Conservation (phyloP, 1,284 basidiomycete species). For the Rhodotorula sp. region DNA sequence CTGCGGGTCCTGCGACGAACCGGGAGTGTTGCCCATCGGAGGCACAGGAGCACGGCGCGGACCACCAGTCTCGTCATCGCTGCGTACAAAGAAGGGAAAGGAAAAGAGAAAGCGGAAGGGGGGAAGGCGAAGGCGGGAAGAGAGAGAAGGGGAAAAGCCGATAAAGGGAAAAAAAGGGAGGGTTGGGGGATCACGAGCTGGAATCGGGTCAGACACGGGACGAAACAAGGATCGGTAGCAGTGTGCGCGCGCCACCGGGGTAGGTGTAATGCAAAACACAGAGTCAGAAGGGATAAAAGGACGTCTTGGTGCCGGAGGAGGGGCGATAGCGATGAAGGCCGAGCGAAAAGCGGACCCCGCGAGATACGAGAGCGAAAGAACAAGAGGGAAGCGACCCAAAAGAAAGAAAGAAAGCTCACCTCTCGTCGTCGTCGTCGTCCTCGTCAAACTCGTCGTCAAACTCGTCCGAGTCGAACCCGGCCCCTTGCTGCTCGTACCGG, state of each 20-base stretch:
- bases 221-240: too few species aligned
- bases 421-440: slow-evolving; percentile 17
- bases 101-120: too few species aligned
- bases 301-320: not conserved
- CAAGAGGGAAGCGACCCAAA: not conserved
- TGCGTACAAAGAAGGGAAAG: not conserved
- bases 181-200: too few species aligned
- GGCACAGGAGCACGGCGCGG: slow-evolving; percentile 18
- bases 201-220: too few species aligned
- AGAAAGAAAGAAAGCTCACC: slow-evolving; percentile 4
- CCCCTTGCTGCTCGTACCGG: slow-evolving; percentile 66
- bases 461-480: slow-evolving; percentile 50
- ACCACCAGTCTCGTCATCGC: slow-evolving; percentile 12
- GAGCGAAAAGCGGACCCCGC: not conserved
- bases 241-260: not conserved
- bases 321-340: not conserved
- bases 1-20: slow-evolving; percentile 8
- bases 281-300: not conserved
- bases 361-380: too few species aligned
- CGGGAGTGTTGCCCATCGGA: slow-evolving; percentile 14
- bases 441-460: slow-evolving; percentile 55
- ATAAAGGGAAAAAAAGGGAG: too few species aligned
- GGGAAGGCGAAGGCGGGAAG: too few species aligned
- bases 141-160: too few species aligned
- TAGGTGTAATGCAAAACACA: too few species aligned